Base-by-base conservation (phyloP, 768 basidiomycete species). In the Porpolomopsis calyptriformis region DNA sequence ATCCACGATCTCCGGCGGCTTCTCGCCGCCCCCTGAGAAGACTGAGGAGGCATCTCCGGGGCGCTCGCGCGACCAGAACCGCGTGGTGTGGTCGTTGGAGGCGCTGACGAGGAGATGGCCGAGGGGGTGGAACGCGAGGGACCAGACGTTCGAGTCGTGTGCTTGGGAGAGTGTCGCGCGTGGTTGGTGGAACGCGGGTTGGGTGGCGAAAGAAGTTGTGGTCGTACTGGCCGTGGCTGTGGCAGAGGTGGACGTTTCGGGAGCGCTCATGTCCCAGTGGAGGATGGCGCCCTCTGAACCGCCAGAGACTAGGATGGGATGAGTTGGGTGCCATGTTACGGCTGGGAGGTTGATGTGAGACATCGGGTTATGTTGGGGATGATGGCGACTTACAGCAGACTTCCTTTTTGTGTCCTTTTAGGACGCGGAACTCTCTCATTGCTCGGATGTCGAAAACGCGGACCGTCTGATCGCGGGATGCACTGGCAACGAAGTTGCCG, bases 401-500 rank as follows among this genome's bases (percentile, higher is more conserved):
- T 75, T 98, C 96, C 58, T 97, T 94, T 60, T 91, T 92, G 73
- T 99, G 96, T 1, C 96, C 96, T 57, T 90, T 89, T 52, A 97
- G 78, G 14, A 88, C 67, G 19, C 87, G 78, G 61, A 89, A 80
- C 60, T 98, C 93, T 62, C 94, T 93, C 87, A 99, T 94, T 40
- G 91, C 91, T 14, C 96, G 81, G 52, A 99, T 97, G 59, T 99
- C 96, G 57, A 97, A 99, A 9, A 99, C 85, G 25, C 93, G 83
- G 29, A 97, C 82, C 10, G 88, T 85, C 58, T 93, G 90, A 59
- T 99, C 96, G 36, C 96, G 78, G 12, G 91, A 93, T 4, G 90
- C 96, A 46, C 91, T 93, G 14, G 93, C 94, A 12, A 98, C 79
- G 34, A 92, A 70, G 60, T 96, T 85, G 4, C 96, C 96, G 52